Evolutionary conservation across 1,139 yeast genomes (phyloP), one percentile per base, ranked within the genome.

Genomic region (Saccharomycopsis hybrid): DNA sequence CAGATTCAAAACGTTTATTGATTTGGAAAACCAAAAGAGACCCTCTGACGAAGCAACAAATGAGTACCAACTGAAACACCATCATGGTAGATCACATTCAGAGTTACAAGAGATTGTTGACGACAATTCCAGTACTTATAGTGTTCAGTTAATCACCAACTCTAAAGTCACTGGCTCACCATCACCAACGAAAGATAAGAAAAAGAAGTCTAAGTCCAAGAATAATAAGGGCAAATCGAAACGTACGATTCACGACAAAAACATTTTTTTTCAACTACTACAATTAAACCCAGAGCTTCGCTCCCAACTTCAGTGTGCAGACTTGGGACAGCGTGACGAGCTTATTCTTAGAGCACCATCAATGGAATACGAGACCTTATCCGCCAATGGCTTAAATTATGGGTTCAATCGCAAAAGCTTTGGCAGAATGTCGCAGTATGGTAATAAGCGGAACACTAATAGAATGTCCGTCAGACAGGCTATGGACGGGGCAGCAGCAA

Each of bases 121-220:
- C 31, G 54, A 51, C 39, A 31, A 30, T 35, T 42, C 47, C 5
- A 48, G 52, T 29, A 8, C 41, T 36, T 51, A 51, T 25, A 44
- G 49, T 37, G 54, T 51, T n/a, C 54, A 51, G 38, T 27, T 51
- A 18, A 41, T 51, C 29, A 51, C 54, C 3, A 51, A 51, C 31
- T 44, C 52, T 2, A 49, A 40, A 29, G 44, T 41, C 25, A 24
- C 32, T 18, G 28, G 40, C 9, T 38, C 49, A 2, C 54, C 52
- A 5, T 27, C 42, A 5, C 3, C 36, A 24, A 13, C n/a, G 5
- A 13, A 7, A 2, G n/a, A 29, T 5, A 24, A 29, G 25, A 44
- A 40, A 37, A 39, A 25, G n/a, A 18, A 18, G 18, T 18, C 18
- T 18, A 18, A 18, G 18, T 18, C 18, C 18, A 18, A 18, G 18